phyloP scores from a whole-genome alignment of 2,329 filamentous ascomycete species.

The Sclerotinia spermophila region DNA sequence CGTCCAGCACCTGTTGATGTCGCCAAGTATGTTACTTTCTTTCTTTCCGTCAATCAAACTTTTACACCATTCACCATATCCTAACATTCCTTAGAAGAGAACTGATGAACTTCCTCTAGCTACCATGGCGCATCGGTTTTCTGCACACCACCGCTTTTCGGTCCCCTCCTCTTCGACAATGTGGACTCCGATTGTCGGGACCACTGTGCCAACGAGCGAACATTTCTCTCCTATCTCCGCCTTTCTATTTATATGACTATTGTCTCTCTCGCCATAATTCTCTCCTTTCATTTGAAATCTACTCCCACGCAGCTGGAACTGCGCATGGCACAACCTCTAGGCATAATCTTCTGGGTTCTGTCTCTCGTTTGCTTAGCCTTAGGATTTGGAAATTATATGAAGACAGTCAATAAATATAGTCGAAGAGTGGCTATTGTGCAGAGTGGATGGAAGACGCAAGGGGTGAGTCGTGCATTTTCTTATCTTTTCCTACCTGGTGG shows the following conservation, averaged over 20 bases:
- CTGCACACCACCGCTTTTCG: slow-evolving; percentile 38
- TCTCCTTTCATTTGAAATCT: slow-evolving; percentile 86
- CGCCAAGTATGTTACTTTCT: not conserved
- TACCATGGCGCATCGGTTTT: slow-evolving; percentile 29
- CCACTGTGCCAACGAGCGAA: slow-evolving; percentile 51
- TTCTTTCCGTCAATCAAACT: not conserved
- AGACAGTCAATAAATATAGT: slow-evolving; percentile 76
- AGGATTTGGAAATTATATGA: slow-evolving; percentile 84
- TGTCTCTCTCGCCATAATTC: slow-evolving; percentile 82
- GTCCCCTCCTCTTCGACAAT: slow-evolving; percentile 64
- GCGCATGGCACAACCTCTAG: slow-evolving; percentile 76
- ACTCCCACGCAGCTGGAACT: slow-evolving; percentile 68
- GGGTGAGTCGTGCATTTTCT: slow-evolving; percentile 46
- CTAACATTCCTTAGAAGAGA: not conserved
- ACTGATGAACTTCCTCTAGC: slow-evolving; percentile 13
- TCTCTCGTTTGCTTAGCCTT: slow-evolving; percentile 71
- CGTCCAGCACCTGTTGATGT: slow-evolving; percentile 7
- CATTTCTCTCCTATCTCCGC: slow-evolving; percentile 87
- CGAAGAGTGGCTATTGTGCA: slow-evolving; percentile 79
- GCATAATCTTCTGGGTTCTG: slow-evolving; percentile 82
- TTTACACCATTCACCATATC: not conserved
- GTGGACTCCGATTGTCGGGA: slow-evolving; percentile 59
- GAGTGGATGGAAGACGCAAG: slow-evolving; percentile 87
- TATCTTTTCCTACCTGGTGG: not conserved
- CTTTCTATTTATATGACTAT: slow-evolving; percentile 88